A percentile compares a stretch with the other conserved stretches of the same genome.
phyloP scores from a whole-genome alignment of 345 rosid genomes.

The Euphorbia peplus region DNA sequence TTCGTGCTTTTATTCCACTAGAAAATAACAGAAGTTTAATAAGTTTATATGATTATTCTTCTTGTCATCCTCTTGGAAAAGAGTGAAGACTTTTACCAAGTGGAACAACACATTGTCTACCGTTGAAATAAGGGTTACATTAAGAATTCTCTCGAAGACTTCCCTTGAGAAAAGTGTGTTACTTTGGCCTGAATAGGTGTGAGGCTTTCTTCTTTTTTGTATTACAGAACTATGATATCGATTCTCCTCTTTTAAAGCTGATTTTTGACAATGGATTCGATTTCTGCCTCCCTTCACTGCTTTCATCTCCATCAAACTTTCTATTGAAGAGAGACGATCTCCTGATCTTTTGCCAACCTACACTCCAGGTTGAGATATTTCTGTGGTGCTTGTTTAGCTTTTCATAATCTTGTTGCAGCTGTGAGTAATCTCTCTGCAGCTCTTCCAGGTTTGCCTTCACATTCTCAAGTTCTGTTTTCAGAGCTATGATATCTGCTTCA shows the following conservation, averaged over 20 bases:
- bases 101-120: neutral
- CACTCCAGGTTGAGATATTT: slow-evolving; percentile 34
- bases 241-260: slow-evolving; percentile 40
- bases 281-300: slow-evolving; percentile 29
- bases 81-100: neutral
- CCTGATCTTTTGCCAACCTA: slow-evolving; percentile 54
- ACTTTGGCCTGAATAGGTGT: neutral
- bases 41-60: neutral
- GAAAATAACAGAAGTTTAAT: neutral
- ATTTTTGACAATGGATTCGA: slow-evolving; percentile 21
- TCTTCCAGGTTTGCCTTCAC: slow-evolving; percentile 55
- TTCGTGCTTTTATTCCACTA: neutral
- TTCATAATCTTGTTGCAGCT: slow-evolving; percentile 59
- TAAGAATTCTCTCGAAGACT: neutral
- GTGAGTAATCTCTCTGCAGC: slow-evolving; percentile 58
- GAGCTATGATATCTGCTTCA: slow-evolving; percentile 43
- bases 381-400: slow-evolving; percentile 50
- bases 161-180: neutral
- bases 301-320: slow-evolving; percentile 41
- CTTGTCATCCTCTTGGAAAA: neutral
- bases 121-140: neutral
- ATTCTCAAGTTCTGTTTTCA: slow-evolving; percentile 57
- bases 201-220: neutral
- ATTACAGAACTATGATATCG: slow-evolving; percentile 36
- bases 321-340: slow-evolving; percentile 36